These are phyloP conservation scores for Marasmius oreades DNA, from an alignment of 1,284 basidiomycete genomes.

Conservation along the genomic window DNA sequence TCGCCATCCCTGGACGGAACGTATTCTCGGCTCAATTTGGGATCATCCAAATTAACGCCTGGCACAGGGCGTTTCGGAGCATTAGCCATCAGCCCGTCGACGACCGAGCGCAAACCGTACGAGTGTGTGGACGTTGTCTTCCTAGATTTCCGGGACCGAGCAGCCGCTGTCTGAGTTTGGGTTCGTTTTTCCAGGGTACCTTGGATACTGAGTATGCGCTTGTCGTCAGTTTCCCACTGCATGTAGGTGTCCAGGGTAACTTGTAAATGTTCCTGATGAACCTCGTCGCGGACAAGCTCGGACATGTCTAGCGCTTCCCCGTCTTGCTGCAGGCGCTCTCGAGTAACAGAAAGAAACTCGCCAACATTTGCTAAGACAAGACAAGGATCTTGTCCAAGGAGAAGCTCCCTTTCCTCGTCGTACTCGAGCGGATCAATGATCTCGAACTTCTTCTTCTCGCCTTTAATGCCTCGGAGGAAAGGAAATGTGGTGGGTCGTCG, in stretches of 20 bases:
- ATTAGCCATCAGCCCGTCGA: no score
- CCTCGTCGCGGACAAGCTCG: background rate
- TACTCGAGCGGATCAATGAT: background rate
- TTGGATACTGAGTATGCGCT: background rate
- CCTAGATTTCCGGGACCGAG: no score
- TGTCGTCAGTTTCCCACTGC: background rate
- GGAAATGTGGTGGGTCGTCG: background rate
- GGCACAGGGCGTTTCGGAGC: no score
- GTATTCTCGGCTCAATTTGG: no score
- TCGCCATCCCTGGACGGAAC: no score
- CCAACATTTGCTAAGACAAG: background rate
- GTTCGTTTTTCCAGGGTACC: background rate
- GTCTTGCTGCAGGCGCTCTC: background rate
- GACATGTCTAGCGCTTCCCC: background rate
- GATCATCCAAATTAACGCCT: no score
- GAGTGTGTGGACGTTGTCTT: no score
- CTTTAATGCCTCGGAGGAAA: background rate
- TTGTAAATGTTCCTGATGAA: background rate
- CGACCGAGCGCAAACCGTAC: no score
- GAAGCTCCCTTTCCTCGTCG: background rate
- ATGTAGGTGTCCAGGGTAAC: background rate
- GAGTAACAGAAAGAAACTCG: background rate
- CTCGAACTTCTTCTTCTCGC: no score
- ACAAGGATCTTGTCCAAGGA: background rate
- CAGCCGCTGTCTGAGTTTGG: no score